A percentile compares a stretch with the other conserved stretches of the same genome.
Evolutionary conservation across 73 alveolate species (phyloP).

Genomic region (Blepharisma stoltei): DNA sequence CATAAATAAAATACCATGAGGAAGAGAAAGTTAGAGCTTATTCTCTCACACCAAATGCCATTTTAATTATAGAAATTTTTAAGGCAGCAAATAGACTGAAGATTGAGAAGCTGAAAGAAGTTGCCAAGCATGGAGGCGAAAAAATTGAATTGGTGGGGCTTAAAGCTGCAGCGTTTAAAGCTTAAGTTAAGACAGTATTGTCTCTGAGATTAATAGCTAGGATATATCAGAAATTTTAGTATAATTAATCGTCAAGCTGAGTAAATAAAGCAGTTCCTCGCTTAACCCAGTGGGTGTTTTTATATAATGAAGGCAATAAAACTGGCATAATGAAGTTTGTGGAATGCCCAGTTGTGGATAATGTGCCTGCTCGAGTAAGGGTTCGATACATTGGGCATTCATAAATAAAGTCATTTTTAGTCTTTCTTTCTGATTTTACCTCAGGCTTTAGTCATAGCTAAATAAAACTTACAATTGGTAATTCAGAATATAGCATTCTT

Average conservation of each 20-base stretch:
- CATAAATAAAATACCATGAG: too few relatives aligned
- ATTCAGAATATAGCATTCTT: conserved; percentile 69
- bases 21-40: too few relatives aligned
- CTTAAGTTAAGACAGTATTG: too few relatives aligned
- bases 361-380: conserved; percentile 84
- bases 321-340: conserved; percentile 88
- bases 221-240: background rate
- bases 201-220: too few relatives aligned
- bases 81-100: too few relatives aligned
- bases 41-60: too few relatives aligned
- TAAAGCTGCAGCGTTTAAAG: too few relatives aligned
- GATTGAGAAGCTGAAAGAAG: too few relatives aligned
- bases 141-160: too few relatives aligned
- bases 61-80: too few relatives aligned
- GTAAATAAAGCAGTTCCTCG: conserved; percentile 94
- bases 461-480: conserved; percentile 78
- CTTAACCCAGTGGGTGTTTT: conserved; percentile 88
- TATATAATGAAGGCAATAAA: conserved; percentile 59
- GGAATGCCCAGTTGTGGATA: conserved; percentile 96
- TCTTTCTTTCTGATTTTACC: conserved; percentile 7
- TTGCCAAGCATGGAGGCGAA: too few relatives aligned
- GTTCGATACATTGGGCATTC: conserved; percentile 93
- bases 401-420: conserved; percentile 37
- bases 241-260: conserved; percentile 57
- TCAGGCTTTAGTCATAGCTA: conserved; percentile 37